Percentiles rank a stretch among this genome's conserved stretches.
Evolutionary conservation across 2,329 filamentous ascomycete genomes (phyloP).

Genomic region (Magnaporthiopsis incrustans): DNA sequence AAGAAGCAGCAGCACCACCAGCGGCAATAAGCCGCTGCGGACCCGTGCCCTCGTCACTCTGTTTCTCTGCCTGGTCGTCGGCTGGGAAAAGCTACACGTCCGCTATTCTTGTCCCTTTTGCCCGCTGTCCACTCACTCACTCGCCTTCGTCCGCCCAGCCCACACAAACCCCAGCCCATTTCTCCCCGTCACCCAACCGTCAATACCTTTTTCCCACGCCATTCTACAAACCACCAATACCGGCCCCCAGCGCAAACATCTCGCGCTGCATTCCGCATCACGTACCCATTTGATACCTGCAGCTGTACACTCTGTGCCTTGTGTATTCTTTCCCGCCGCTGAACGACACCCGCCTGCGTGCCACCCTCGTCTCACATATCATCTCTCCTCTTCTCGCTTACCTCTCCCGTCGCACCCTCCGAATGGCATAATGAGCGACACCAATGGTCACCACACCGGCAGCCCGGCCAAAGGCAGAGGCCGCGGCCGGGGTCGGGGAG

Average conservation of each 20-base stretch:
- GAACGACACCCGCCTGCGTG: background rate
- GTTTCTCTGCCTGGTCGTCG: background rate
- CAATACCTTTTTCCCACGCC: background rate
- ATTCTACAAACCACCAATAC: background rate
- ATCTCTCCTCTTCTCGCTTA: background rate
- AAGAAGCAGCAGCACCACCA: background rate
- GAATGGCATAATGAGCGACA: conserved; percentile 15
- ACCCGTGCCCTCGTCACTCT: background rate
- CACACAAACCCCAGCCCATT: conserved; percentile 6
- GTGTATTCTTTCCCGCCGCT: no score
- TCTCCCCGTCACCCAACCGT: background rate
- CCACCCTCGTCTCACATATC: background rate
- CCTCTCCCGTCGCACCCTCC: background rate
- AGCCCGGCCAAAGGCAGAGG: conserved; percentile 22
- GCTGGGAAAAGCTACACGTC: background rate
- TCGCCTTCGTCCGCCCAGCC: background rate
- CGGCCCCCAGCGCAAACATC: background rate
- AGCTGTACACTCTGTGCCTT: no score
- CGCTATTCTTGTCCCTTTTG: background rate
- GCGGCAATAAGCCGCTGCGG: background rate
- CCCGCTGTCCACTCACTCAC: background rate
- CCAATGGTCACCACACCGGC: conserved; percentile 11
- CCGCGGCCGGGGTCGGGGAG: conserved; percentile 29
- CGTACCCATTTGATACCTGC: no score
- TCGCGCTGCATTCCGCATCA: background rate